Base-by-base conservation (phyloP, 2,329 filamentous ascomycete species). In the Fusarium pilosicola region DNA sequence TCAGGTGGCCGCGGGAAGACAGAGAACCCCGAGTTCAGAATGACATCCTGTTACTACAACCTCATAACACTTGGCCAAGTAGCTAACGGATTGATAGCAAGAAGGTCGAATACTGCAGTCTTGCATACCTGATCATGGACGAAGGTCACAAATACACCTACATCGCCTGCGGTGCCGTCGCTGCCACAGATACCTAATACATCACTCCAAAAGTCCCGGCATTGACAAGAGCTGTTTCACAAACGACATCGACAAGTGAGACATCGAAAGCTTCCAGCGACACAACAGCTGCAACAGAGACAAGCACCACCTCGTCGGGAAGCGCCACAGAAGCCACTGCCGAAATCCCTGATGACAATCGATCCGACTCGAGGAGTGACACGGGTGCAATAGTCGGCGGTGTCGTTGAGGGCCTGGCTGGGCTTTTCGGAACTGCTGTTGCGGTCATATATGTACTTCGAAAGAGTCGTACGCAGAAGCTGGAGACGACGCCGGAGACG, bases 81-180 rank as follows among this genome's bases (percentile, higher is more conserved):
- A 3, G 12, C 30, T 68, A 26, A 52, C 14, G 3, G 3, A 12
- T 17, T 20, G 3, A 18, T 13, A 73, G 39, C 3, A 49, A 42
- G 6, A 59, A 44, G 24, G 18, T 46, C 5, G 32, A 54, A 6
- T 82, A 77, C 60, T 84, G 82, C 52, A 83, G 81, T 4, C 80
- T 79, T 1, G 80, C 79, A 3, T 73, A 83, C 32, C 59, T 85
- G 28, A 79, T 76, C 3, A 77, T 80, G 28, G 75, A 77, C 11
- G 68, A 79, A 26, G 79, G 79, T 59, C 76, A 81, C 24, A 80
- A 76, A 14, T 84, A 83, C 46, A 78, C 79, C 1, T 83, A 84
- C 41, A 77, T 82, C 24, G 80, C 80, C 11, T 83, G 83, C 39
- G 82, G 79, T 8, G 63, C 65, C 6, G 70, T 59, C 46, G 74